Evolutionary conservation across 495 filamentous ascomycete species (phyloP).

Genomic region (Parathielavia hyrcaniae): DNA sequence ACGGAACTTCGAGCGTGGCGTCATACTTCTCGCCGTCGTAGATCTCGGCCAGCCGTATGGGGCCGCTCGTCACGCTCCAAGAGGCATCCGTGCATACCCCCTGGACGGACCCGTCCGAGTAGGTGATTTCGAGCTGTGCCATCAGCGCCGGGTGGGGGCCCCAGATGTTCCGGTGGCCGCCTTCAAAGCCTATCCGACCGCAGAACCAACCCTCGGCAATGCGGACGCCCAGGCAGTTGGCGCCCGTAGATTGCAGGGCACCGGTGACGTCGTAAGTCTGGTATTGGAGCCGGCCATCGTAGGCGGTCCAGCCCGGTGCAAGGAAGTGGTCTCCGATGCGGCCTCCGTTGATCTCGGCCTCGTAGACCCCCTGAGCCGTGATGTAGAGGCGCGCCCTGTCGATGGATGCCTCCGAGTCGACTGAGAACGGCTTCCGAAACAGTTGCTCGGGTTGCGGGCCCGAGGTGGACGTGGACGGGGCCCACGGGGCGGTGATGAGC

Average conservation of each 20-base stretch:
- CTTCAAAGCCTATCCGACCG: background rate
- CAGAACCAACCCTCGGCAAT: background rate
- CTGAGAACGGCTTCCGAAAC: background rate
- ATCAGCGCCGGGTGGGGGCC: background rate
- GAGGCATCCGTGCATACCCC: background rate
- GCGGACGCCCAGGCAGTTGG: background rate
- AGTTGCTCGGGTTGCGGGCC: background rate
- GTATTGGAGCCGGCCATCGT: background rate
- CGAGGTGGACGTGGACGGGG: background rate
- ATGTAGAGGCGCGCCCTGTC: background rate
- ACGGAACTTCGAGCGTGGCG: background rate
- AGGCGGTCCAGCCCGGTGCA: background rate
- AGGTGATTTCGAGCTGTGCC: background rate
- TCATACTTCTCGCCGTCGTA: slow-evolving; percentile 2
- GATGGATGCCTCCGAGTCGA: background rate
- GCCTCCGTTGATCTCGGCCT: background rate
- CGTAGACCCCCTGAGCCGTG: background rate
- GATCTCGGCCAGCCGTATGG: background rate
- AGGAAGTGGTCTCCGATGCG: background rate
- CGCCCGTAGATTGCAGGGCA: background rate
- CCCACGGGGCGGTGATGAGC: background rate
- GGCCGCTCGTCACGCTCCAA: background rate
- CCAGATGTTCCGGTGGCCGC: background rate
- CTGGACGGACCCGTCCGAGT: background rate
- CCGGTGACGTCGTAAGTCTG: background rate